phyloP scores from a whole-genome alignment of 2,329 filamentous ascomycete species.

The Colletotrichum scovillei region DNA sequence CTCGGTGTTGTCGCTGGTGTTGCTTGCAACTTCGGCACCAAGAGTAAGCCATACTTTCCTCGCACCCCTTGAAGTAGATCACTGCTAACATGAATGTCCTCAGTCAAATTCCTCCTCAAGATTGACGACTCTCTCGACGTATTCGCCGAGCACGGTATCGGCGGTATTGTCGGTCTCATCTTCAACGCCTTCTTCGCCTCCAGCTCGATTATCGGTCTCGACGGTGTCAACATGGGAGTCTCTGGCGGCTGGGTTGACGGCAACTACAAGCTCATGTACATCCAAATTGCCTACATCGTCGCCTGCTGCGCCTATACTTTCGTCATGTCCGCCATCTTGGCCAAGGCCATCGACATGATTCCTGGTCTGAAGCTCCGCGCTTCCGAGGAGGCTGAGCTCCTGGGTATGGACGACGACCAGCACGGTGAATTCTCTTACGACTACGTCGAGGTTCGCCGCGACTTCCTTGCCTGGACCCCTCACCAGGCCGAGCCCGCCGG shows the following conservation, averaged over 20 bases:
- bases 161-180: slow-evolving; percentile 75
- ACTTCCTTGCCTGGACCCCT: slow-evolving; percentile 90
- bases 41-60: slow-evolving; percentile 50
- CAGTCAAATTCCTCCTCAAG: slow-evolving; percentile 69
- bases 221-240: slow-evolving; percentile 78
- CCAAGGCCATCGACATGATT: slow-evolving; percentile 79
- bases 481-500: slow-evolving; percentile 73
- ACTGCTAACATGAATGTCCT: neutral
- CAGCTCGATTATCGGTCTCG: slow-evolving; percentile 77
- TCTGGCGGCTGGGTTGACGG: slow-evolving; percentile 80
- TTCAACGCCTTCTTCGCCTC: slow-evolving; percentile 81
- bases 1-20: slow-evolving; percentile 75
- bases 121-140: slow-evolving; percentile 80
- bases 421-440: slow-evolving; percentile 92
- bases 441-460: slow-evolving; percentile 88
- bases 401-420: slow-evolving; percentile 91
- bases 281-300: slow-evolving; percentile 82
- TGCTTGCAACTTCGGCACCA: slow-evolving; percentile 76
- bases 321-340: slow-evolving; percentile 77
- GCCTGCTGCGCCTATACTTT: slow-evolving; percentile 77
- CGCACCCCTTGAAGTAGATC: too few relatives aligned
- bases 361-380: slow-evolving; percentile 85
- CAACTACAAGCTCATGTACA: slow-evolving; percentile 80
- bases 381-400: slow-evolving; percentile 83
- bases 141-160: slow-evolving; percentile 77